Conservation (phyloP, 345 rosid genomes). For the Rhizophora apiculata region DNA sequence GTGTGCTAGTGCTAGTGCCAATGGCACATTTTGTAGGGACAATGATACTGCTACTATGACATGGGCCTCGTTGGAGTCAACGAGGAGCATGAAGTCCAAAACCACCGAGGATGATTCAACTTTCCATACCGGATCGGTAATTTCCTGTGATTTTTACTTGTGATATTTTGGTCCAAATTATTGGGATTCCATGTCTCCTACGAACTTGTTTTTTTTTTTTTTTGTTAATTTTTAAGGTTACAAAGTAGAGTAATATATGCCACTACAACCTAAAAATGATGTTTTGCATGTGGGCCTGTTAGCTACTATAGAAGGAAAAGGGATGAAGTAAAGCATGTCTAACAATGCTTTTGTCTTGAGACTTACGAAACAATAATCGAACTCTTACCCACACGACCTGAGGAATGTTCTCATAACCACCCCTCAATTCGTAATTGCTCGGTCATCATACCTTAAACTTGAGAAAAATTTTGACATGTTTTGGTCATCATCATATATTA, state of each 20-base stretch:
- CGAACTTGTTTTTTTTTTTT: neutral
- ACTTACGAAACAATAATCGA: too few species aligned
- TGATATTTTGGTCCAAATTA: neutral
- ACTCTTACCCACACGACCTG: too few species aligned
- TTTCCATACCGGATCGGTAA: constrained; percentile 51
- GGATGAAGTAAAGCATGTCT: too few species aligned
- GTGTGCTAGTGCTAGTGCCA: constrained; percentile 31
- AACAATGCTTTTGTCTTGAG: too few species aligned
- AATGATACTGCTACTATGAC: constrained; percentile 36
- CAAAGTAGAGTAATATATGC: too few species aligned
- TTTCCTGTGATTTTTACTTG: neutral
- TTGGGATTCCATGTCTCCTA: neutral
- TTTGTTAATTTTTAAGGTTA: too few species aligned
- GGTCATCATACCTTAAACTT: neutral
- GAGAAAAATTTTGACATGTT: constrained; percentile 1
- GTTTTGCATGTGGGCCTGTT: too few species aligned
- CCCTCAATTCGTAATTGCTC: too few species aligned
- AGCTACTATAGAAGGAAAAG: too few species aligned
- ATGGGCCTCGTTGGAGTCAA: constrained; percentile 48
- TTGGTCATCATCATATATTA: neutral
- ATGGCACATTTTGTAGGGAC: constrained; percentile 22
- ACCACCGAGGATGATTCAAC: constrained; percentile 43
- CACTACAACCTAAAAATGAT: too few species aligned
- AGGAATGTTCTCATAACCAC: too few species aligned
- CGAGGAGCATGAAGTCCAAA: constrained; percentile 42